Evolutionary conservation across 257 asterid genomes (phyloP), one percentile per base, ranked within the genome.

Genomic region (Ilex aquifolium): DNA sequence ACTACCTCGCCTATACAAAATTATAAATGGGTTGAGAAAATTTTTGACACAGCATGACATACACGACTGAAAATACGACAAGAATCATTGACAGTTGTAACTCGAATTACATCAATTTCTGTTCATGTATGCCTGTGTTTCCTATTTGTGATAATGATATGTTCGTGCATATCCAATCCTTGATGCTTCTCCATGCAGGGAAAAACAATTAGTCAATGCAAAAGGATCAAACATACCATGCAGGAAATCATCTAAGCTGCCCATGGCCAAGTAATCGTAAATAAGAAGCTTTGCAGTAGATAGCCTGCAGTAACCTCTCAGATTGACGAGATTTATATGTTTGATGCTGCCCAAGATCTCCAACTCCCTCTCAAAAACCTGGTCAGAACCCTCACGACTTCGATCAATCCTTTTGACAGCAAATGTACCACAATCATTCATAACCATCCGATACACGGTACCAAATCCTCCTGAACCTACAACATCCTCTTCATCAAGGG

Each of bases 381-480:
- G 95, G 68, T 93, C 99, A 5, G 87, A 93, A 39, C 97, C 97
- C 78, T 93, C 95, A 69, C 91, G 88, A 60, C 91, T 61, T 31
- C 83, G 80, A 62, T 93, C 99, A 44, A 93, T 85, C 73, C 95
- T 82, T 76, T 92, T 93, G 27, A 93, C 97, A 42, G 99, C 99
- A 77, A 83, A 93, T 57, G 97, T 85, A 16, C 95, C 99, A 65
- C 96, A 87, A 67, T 93, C 99, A 73, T 93, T 93, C 99, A 93
- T 93, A 55, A 90, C 97, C 99, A 93, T 93, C 66, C 95, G 82
- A 42, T 87, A 93, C 2, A 93, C 99, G 2, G 99, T 93, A n/a
- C 99, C 99, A 2, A 85, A 93, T 14, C 99, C 99, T 60, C 99
- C 99, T 10, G 99, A 91, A 17, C 99, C 99, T 8, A 93, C 97